phyloP scores from a whole-genome alignment of 805 yeast species.

The Candida rishiriensis region DNA sequence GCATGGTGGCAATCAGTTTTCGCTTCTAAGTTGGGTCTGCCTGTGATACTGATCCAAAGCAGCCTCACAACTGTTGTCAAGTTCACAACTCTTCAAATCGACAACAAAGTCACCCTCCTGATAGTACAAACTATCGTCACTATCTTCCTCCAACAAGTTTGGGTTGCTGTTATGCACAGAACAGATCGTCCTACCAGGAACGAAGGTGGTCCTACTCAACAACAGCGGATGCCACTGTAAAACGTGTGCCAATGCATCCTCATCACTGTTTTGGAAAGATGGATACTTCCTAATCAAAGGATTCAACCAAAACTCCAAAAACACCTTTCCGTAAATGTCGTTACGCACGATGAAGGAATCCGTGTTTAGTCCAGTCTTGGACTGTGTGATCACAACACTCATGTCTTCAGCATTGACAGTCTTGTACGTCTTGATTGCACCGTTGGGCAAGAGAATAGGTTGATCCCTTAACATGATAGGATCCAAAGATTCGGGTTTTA shows the following conservation, averaged over 20 bases:
- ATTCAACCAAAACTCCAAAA: constrained; percentile 79
- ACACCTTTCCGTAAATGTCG: constrained; percentile 56
- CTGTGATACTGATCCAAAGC: constrained; percentile 38
- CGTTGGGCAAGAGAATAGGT: constrained; percentile 68
- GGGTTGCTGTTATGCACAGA: constrained; percentile 34
- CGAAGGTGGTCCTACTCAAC: constrained; percentile 65
- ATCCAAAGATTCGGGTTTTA: constrained; percentile 57
- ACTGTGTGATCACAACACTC: constrained; percentile 65
- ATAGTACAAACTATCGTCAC: constrained; percentile 48
- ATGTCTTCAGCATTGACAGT: constrained; percentile 51
- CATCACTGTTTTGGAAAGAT: constrained; percentile 56
- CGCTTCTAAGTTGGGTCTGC: constrained; percentile 9
- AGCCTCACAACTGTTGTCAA: constrained; percentile 47
- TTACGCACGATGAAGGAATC: constrained; percentile 70
- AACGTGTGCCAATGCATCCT: constrained; percentile 76
- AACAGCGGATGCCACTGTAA: constrained; percentile 93
- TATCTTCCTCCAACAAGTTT: constrained; percentile 20
- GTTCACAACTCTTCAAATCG: constrained; percentile 53
- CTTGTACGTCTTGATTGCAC: constrained; percentile 64
- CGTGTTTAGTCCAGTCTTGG: constrained; percentile 57
- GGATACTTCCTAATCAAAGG: constrained; percentile 62
- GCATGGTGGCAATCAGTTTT: too few relatives aligned
- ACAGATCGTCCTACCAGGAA: constrained; percentile 59
- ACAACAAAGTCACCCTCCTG: constrained; percentile 65
- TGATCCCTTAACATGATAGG: constrained; percentile 62